Conservation (phyloP, 2,329 filamentous ascomycete species). For the Claviceps sp. region DNA sequence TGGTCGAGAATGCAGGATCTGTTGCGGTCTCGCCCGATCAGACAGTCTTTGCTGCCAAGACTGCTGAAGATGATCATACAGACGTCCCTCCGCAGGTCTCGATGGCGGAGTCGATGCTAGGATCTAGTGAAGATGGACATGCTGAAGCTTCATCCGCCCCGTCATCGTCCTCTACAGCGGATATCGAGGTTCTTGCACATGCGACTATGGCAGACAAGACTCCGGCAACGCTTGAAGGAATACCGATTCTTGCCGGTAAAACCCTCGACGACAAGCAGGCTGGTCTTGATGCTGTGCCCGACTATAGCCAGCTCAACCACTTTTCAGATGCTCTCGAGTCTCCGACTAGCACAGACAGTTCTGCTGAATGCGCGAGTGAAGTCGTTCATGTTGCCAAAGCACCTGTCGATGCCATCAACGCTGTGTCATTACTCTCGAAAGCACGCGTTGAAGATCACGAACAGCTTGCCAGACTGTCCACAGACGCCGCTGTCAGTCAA, state of each 20-base stretch:
- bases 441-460: background rate
- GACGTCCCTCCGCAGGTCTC: background rate
- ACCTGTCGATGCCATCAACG: background rate
- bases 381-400: background rate
- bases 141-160: background rate
- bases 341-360: background rate
- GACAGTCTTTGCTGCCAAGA: background rate
- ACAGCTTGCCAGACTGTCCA: background rate
- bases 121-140: background rate
- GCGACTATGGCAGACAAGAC: background rate
- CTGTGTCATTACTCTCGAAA: background rate
- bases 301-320: background rate
- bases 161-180: background rate
- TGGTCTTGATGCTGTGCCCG: background rate
- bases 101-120: no score
- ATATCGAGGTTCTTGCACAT: background rate
- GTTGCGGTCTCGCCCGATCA: background rate
- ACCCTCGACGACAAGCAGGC: background rate
- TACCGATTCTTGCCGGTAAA: background rate
- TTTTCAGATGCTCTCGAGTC: background rate
- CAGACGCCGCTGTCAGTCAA: background rate
- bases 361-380: background rate
- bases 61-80: background rate
- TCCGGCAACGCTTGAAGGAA: background rate
- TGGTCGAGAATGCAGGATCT: background rate